Percentiles rank a stretch among this genome's conserved stretches.
These are phyloP conservation scores for Fusarium siculi DNA, from an alignment of 2,329 filamentous ascomycete species.

Conservation along the genomic window DNA sequence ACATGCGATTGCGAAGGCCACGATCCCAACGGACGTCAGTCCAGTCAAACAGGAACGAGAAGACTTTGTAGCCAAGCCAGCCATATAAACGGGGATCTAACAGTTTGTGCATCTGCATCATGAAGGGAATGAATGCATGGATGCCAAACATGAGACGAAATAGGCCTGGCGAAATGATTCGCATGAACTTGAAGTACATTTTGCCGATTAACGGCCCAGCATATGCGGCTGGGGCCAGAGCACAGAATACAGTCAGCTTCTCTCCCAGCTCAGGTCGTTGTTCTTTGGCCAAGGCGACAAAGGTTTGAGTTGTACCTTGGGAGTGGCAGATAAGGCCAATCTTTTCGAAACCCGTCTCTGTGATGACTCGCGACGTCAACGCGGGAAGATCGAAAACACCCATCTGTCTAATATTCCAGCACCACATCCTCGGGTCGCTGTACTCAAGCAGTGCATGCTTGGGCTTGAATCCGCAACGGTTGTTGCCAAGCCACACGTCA, in stretches of 20 bases:
- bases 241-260: conserved; percentile 89
- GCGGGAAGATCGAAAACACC: conserved; percentile 89
- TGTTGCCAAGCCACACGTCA: conserved; percentile 96
- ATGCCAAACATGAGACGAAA: conserved; percentile 90
- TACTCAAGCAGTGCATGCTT: conserved; percentile 77
- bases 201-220: conserved; percentile 87
- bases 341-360: conserved; percentile 84
- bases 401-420: conserved; percentile 96
- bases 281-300: conserved; percentile 89
- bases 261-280: conserved; percentile 86
- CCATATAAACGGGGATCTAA: conserved; percentile 78
- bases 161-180: conserved; percentile 76
- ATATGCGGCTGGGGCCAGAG: conserved; percentile 89
- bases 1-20: conserved; percentile 81
- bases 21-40: conserved; percentile 86
- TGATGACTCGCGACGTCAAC: conserved; percentile 80
- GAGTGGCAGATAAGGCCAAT: conserved; percentile 87
- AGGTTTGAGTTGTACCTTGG: conserved; percentile 89
- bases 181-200: conserved; percentile 93
- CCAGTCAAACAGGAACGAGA: conserved; percentile 91
- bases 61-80: conserved; percentile 86
- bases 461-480: conserved; percentile 86
- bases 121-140: conserved; percentile 91
- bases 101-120: conserved; percentile 83
- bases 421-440: conserved; percentile 91